These are phyloP conservation scores for Lichtheimia ramosa DNA, from an alignment of 371 early-diverging fungal genomes.

Conservation along the genomic window DNA sequence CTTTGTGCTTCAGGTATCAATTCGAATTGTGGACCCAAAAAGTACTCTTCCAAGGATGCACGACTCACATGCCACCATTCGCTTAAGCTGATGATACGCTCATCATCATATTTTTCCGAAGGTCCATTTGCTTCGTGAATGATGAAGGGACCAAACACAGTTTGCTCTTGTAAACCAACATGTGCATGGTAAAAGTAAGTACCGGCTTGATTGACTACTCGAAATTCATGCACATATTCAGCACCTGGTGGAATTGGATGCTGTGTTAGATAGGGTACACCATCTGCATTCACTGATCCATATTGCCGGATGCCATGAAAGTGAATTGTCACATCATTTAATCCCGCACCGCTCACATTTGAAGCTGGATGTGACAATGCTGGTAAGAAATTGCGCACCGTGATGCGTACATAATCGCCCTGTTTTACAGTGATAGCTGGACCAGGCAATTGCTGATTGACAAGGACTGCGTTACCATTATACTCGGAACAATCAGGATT, in stretches of 20 bases:
- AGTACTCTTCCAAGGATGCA: constrained; percentile 23
- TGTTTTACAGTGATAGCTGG: constrained; percentile 40
- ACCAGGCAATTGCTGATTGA: constrained; percentile 54
- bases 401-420: constrained; percentile 40
- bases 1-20: constrained; percentile 42
- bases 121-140: constrained; percentile 29
- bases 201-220: constrained; percentile 40
- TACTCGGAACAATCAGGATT: constrained; percentile 41
- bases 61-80: constrained; percentile 52
- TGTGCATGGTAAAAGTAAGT: constrained; percentile 64
- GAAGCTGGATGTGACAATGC: background rate
- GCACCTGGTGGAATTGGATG: constrained; percentile 56
- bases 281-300: constrained; percentile 42
- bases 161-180: constrained; percentile 41
- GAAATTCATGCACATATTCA: constrained; percentile 52
- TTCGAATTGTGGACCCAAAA: constrained; percentile 31
- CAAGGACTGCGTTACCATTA: constrained; percentile 22
- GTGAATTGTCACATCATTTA: constrained; percentile 35
- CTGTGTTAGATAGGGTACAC: constrained; percentile 64
- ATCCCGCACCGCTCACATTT: constrained; percentile 12
- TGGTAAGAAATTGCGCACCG: constrained; percentile 37
- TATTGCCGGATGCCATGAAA: constrained; percentile 50
- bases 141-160: constrained; percentile 50
- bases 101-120: constrained; percentile 38
- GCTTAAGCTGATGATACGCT: constrained; percentile 35